Percentiles rank a stretch among this genome's conserved stretches.
phyloP scores from a whole-genome alignment of 2,329 filamentous ascomycete genomes.

The Trichoderma sp. region DNA sequence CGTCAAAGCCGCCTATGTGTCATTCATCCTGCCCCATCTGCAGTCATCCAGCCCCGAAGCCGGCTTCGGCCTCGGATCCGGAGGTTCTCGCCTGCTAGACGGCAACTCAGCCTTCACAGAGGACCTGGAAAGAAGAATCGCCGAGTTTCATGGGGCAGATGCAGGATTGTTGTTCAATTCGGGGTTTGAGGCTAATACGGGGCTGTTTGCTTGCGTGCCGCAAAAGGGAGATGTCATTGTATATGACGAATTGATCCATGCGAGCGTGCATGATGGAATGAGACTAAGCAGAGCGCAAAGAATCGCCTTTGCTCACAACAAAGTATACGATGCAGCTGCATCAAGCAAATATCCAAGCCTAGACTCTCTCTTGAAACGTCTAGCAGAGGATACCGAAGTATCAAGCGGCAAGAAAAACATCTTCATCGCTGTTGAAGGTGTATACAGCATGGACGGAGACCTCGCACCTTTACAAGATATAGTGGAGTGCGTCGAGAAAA shows the following conservation, averaged over 20 bases:
- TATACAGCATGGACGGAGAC: slow-evolving; percentile 87
- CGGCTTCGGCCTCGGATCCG: slow-evolving; percentile 45
- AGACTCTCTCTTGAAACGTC: slow-evolving; percentile 29
- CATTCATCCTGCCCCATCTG: slow-evolving; percentile 45
- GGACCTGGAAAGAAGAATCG: slow-evolving; percentile 48
- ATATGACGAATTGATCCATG: slow-evolving; percentile 76
- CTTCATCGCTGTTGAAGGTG: slow-evolving; percentile 68
- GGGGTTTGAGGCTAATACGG: slow-evolving; percentile 67
- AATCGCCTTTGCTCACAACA: slow-evolving; percentile 60
- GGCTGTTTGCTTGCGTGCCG: slow-evolving; percentile 61
- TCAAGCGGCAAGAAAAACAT: slow-evolving; percentile 50
- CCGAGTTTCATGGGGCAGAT: slow-evolving; percentile 48
- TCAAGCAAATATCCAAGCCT: slow-evolving; percentile 27
- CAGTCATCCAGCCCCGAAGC: slow-evolving; percentile 24
- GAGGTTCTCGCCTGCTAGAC: slow-evolving; percentile 55
- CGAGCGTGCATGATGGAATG: slow-evolving; percentile 79
- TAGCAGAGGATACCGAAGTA: slow-evolving; percentile 41
- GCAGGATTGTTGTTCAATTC: slow-evolving; percentile 57
- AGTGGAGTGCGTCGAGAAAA: slow-evolving; percentile 55
- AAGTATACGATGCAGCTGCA: slow-evolving; percentile 32
- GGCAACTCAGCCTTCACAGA: slow-evolving; percentile 51
- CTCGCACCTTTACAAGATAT: slow-evolving; percentile 64
- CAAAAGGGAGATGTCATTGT: slow-evolving; percentile 64
- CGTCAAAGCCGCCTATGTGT: slow-evolving; percentile 65
- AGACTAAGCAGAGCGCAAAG: slow-evolving; percentile 57